phyloP scores from a whole-genome alignment of 495 filamentous ascomycete genomes.

The Cercophora newfieldiana region DNA sequence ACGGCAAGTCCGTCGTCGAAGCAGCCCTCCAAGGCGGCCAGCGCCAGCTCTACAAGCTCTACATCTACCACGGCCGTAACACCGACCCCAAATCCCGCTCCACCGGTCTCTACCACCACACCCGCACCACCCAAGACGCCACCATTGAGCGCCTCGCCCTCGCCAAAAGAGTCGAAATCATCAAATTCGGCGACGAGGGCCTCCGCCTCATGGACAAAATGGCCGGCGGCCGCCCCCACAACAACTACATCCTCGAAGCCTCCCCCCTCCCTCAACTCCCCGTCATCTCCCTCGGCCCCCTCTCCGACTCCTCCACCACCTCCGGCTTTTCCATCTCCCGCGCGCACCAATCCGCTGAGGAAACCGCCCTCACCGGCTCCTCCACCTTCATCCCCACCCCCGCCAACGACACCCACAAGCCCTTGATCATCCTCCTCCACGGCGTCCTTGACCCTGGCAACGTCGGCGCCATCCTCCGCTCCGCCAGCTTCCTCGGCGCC shows the following conservation, averaged over 20 bases:
- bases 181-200: conserved; percentile 52
- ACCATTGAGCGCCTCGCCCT: conserved; percentile 60
- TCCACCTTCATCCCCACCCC: conserved; percentile 41
- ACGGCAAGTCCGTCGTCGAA: conserved; percentile 77
- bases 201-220: conserved; percentile 76
- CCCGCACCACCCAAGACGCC: conserved; percentile 37
- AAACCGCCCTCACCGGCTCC: conserved; percentile 67
- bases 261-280: conserved; percentile 78
- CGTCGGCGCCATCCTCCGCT: conserved; percentile 82
- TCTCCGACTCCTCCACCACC: conserved; percentile 40
- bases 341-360: conserved; percentile 70
- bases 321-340: conserved; percentile 58
- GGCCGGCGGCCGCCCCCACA: conserved; percentile 81
- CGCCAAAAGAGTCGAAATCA: conserved; percentile 52
- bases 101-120: background rate
- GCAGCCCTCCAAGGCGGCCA: conserved; percentile 69
- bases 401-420: conserved; percentile 56
- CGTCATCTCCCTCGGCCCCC: conserved; percentile 56
- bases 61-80: conserved; percentile 64
- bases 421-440: conserved; percentile 79
- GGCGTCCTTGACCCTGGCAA: conserved; percentile 88
- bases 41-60: conserved; percentile 80
- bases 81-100: conserved; percentile 27
- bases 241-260: conserved; percentile 84
- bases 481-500: conserved; percentile 81